Evolutionary conservation across 257 asterid genomes (phyloP).

Genomic region (Solanum arcanum): DNA sequence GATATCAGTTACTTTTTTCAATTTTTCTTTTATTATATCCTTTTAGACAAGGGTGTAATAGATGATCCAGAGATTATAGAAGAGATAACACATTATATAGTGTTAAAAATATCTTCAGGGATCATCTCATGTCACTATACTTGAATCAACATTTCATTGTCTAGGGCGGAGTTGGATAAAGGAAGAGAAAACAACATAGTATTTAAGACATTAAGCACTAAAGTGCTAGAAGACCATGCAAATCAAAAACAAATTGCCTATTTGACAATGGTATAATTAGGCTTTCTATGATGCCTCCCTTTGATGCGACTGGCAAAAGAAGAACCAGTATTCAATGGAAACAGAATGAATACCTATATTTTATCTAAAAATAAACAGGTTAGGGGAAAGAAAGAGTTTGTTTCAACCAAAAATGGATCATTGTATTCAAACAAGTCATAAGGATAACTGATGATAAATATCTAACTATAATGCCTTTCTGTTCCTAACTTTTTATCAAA

Average conservation of each 20-base stretch:
- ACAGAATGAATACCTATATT: slow-evolving; percentile 57
- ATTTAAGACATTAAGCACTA: background rate
- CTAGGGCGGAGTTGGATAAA: background rate
- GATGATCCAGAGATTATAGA: background rate
- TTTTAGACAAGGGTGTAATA: background rate
- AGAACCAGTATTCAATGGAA: background rate
- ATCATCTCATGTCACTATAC: background rate
- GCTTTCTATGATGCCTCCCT: background rate
- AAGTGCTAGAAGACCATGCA: background rate
- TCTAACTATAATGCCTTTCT: slow-evolving; percentile 75
- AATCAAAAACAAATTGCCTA: background rate
- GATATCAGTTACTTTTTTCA: background rate
- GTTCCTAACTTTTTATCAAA: slow-evolving; percentile 87
- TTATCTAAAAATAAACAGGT: slow-evolving; percentile 48
- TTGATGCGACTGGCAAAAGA: background rate
- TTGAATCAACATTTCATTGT: background rate
- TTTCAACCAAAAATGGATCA: background rate
- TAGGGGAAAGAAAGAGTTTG: background rate
- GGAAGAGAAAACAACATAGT: background rate
- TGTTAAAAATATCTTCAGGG: background rate
- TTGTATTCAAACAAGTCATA: background rate
- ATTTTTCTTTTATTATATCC: background rate
- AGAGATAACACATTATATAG: background rate
- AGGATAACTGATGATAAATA: slow-evolving; percentile 4
- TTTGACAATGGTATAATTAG: background rate